Base-by-base conservation (phyloP, 176 grass and related monocot genomes). In the Olyra latifolia region DNA sequence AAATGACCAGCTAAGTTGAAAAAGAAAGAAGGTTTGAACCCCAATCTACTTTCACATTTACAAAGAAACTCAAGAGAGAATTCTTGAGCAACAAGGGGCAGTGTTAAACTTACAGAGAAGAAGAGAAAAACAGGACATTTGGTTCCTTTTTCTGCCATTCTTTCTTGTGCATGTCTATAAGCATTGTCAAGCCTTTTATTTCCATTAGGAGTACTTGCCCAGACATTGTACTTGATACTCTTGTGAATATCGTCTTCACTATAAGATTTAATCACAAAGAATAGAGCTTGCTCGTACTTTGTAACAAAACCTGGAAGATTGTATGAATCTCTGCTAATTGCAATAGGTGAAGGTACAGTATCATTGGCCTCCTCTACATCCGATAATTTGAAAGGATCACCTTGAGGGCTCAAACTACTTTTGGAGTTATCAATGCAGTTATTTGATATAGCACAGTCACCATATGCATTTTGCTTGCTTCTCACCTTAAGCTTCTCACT, bases 181-280 rank as follows among this genome's bases (percentile, higher is more conserved):
- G 89, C 94, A 86, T 70, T 88, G 66, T 97, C 94, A 88, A 97
- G 94, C 79, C 94, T 94, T 84, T 88, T 97, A 60, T 97, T 97
- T 69, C 94, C 94, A 79, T 94, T 97, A 57, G 94, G 94, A 63
- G 91, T 97, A 79, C 94, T 97, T 81, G 91, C 87, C 94, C 94
- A 94, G 58, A 97, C 94, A 94, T 89, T 94, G 82, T 94, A 97
- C 75, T 97, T 92, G 66, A 97, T 92, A 79, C 94, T 97, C 76
- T 92, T 97, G 88, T 97, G 94, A 74, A 97, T 86, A 88, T 97
- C 94, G 84, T 97, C 94, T 82, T 97, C 94, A 5, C 94, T 97
- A 50, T 97, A 97, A 77, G 94, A 97, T 81, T 97, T 97, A 75
- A 97, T 97, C 43, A 97, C 89, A 81, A 97, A 97, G 80, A 90